Evolutionary conservation across 768 basidiomycete species (phyloP).

Genomic region (Boletus patriciae): DNA sequence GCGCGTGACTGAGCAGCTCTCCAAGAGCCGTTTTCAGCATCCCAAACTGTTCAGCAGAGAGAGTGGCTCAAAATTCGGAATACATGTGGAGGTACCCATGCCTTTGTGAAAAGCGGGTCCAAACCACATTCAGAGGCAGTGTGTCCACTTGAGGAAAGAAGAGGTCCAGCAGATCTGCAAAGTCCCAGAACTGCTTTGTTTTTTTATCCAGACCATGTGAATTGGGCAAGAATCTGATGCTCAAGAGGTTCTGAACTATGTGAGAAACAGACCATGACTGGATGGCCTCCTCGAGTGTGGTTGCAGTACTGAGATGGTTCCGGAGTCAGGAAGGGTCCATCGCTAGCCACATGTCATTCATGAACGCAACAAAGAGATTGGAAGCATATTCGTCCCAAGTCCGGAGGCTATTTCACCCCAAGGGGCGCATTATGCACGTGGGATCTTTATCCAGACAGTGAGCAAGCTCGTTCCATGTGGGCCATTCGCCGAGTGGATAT

Average conservation of each 20-base stretch:
- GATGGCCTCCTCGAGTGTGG: not conserved
- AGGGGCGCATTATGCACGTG: not conserved
- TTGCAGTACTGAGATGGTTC: accelerated
- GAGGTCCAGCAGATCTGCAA: too few relatives aligned
- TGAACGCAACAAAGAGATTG: not conserved
- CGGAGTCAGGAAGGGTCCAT: not conserved
- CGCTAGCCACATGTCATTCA: conserved; percentile 4
- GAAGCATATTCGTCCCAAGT: conserved; percentile 3
- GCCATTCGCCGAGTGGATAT: conserved; percentile 7
- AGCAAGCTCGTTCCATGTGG: conserved; percentile 5
- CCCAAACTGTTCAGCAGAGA: too few relatives aligned
- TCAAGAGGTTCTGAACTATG: not conserved
- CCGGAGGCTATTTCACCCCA: not conserved
- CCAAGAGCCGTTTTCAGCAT: too few relatives aligned
- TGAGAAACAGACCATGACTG: conserved; percentile 4
- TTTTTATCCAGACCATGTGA: too few relatives aligned
- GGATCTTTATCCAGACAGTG: conserved; percentile 2
- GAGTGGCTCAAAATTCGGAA: too few relatives aligned
- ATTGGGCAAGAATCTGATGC: conserved; percentile 4
- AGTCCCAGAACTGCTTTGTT: too few relatives aligned
- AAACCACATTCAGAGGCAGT: too few relatives aligned
- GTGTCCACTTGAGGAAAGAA: too few relatives aligned
- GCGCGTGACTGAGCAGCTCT: too few relatives aligned
- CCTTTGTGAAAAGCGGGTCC: too few relatives aligned
- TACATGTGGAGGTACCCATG: too few relatives aligned